Evolutionary conservation across 805 yeast genomes (phyloP).

Genomic region (Maudiozyma pseudohumilis): DNA sequence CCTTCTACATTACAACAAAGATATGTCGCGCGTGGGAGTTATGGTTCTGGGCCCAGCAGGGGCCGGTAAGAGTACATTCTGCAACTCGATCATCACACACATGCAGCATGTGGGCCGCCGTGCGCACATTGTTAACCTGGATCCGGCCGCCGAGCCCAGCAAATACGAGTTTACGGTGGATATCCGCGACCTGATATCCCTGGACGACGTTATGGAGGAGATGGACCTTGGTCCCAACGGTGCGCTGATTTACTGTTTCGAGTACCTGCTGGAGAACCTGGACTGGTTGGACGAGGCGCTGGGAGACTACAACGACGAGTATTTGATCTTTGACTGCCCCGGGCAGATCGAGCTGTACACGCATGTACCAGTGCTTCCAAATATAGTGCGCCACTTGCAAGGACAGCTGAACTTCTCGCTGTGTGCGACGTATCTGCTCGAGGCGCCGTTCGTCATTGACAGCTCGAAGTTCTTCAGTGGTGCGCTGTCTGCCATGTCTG

Average conservation of each 20-base stretch:
- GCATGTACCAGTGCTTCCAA: constrained; percentile 88
- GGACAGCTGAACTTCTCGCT: constrained; percentile 71
- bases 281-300: constrained; percentile 98
- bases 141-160: constrained; percentile 93
- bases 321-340: constrained; percentile 89
- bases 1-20: not conserved
- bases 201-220: constrained; percentile 94
- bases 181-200: constrained; percentile 78
- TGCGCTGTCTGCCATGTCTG: constrained; percentile 93
- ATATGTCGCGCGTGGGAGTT: constrained; percentile 91
- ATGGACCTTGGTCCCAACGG: constrained; percentile 92
- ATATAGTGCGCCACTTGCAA: constrained; percentile 76
- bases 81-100: constrained; percentile 76
- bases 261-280: constrained; percentile 73
- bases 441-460: constrained; percentile 90
- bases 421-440: constrained; percentile 87
- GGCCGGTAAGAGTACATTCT: constrained; percentile 90
- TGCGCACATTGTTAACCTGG: constrained; percentile 89
- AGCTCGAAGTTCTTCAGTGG: constrained; percentile 90
- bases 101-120: constrained; percentile 86
- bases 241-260: constrained; percentile 86
- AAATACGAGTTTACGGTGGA: constrained; percentile 89
- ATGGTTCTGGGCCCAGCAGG: constrained; percentile 97
- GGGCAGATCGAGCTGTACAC: constrained; percentile 84
- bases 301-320: constrained; percentile 93